phyloP scores from a whole-genome alignment of 352 stramenopile genomes.

The Phytopythium aichiense region DNA sequence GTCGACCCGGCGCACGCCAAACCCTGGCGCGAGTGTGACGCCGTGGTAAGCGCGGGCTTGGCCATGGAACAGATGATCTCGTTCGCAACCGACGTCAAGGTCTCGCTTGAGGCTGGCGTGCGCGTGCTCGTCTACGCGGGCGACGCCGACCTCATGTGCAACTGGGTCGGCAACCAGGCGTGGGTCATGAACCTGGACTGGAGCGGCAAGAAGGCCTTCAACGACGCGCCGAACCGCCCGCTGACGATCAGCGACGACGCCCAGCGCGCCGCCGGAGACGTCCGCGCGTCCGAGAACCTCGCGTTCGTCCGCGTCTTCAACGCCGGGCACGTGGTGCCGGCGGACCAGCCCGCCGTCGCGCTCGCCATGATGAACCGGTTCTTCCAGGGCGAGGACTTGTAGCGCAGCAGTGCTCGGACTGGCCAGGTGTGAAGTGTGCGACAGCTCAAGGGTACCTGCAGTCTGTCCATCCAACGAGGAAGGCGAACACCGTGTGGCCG shows the following conservation, averaged over 20 bases:
- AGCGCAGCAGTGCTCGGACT: not conserved
- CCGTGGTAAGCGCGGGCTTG: constrained; percentile 90
- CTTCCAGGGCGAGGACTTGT: constrained; percentile 54
- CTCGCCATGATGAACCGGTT: constrained; percentile 93
- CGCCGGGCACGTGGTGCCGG: constrained; percentile 93
- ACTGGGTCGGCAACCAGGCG: constrained; percentile 95
- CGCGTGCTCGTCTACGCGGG: constrained; percentile 94
- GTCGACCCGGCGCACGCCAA: constrained; percentile 45
- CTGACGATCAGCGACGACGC: constrained; percentile 20
- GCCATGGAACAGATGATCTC: constrained; percentile 93
- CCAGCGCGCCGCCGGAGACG: constrained; percentile 25
- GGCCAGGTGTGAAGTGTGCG: not conserved
- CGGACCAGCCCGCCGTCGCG: constrained; percentile 88
- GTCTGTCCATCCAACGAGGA: no score
- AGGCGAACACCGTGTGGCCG: no score
- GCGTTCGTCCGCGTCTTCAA: constrained; percentile 94
- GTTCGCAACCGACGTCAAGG: constrained; percentile 83
- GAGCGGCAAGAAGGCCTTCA: constrained; percentile 87
- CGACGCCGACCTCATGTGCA: constrained; percentile 97
- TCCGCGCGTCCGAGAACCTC: constrained; percentile 62
- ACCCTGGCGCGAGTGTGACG: constrained; percentile 92
- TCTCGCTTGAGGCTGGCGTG: constrained; percentile 72
- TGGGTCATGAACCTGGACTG: constrained; percentile 93
- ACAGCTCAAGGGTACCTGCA: not conserved
- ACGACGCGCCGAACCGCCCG: constrained; percentile 30